Evolutionary conservation across 2,329 filamentous ascomycete genomes (phyloP).

Genomic region (Aspergillus unguis): DNA sequence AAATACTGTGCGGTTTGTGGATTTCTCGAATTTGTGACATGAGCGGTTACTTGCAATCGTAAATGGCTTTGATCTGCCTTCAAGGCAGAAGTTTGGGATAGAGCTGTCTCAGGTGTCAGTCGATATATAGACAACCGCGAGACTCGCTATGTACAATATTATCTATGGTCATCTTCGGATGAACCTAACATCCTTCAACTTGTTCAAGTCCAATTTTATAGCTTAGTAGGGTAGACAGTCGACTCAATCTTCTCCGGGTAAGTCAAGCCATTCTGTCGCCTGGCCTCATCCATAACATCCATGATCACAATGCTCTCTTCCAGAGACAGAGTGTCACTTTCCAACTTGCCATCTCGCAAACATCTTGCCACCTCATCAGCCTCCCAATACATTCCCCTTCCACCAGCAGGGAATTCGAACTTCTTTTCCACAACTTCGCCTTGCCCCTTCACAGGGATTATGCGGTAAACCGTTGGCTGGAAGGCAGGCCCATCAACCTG

Average conservation of each 20-base stretch:
- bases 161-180: constrained; percentile 16
- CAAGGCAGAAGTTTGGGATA: constrained; percentile 6
- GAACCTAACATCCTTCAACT: not conserved
- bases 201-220: constrained; percentile 21
- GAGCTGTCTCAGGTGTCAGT: constrained; percentile 16
- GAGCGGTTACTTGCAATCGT: constrained; percentile 6
- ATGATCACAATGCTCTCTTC: constrained; percentile 81
- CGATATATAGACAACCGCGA: constrained; percentile 18
- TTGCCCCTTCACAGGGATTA: constrained; percentile 55
- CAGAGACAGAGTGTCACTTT: constrained; percentile 68
- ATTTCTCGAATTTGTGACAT: constrained; percentile 2
- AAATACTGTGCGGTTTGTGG: constrained; percentile 3
- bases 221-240: constrained; percentile 50
- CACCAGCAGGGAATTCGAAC: constrained; percentile 52
- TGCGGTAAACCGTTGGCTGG: constrained; percentile 62
- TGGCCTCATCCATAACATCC: constrained; percentile 71
- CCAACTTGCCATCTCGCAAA: constrained; percentile 70
- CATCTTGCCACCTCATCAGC: constrained; percentile 75
- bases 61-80: constrained; percentile 6
- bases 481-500: constrained; percentile 72
- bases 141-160: constrained; percentile 34
- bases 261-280: constrained; percentile 58
- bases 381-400: constrained; percentile 87
- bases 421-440: constrained; percentile 48
- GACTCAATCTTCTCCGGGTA: constrained; percentile 67